These are phyloP conservation scores for Phytophthora fragariae DNA, from an alignment of 352 stramenopile genomes.

Conservation along the genomic window DNA sequence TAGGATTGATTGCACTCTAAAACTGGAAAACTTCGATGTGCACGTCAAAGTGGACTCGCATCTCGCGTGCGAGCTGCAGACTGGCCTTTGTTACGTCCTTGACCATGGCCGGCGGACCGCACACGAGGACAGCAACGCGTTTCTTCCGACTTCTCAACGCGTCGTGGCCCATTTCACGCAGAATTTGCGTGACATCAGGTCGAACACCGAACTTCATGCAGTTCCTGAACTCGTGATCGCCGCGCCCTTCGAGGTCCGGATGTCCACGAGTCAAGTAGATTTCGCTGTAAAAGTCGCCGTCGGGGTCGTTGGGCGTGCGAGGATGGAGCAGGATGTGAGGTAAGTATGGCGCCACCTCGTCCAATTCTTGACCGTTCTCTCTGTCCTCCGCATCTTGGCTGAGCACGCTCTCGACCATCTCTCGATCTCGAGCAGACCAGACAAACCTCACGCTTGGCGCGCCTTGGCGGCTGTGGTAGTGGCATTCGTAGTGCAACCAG, in stretches of 20 bases:
- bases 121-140: constrained; percentile 40
- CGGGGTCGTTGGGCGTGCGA: constrained; percentile 4
- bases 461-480: constrained; percentile 14
- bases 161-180: constrained; percentile 27
- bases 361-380: constrained; percentile 11
- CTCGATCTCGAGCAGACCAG: constrained; percentile 42
- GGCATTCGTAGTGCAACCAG: constrained; percentile 28
- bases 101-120: constrained; percentile 35
- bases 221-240: constrained; percentile 19
- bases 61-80: constrained; percentile 14
- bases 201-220: constrained; percentile 33
- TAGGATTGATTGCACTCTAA: constrained; percentile 3
- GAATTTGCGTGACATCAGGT: constrained; percentile 17
- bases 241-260: constrained; percentile 38
- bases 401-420: constrained; percentile 34
- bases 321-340: constrained; percentile 14
- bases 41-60: constrained; percentile 37
- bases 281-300: constrained; percentile 31
- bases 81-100: constrained; percentile 19
- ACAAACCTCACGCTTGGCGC: constrained; percentile 44
- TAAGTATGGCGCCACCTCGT: constrained; percentile 20
- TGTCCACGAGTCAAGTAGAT: constrained; percentile 35
- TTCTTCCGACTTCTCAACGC: constrained; percentile 24
- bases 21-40: constrained; percentile 32
- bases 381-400: neutral